These are phyloP conservation scores for Lineolata rhizophorae DNA, from an alignment of 495 filamentous ascomycete genomes.

Conservation along the genomic window DNA sequence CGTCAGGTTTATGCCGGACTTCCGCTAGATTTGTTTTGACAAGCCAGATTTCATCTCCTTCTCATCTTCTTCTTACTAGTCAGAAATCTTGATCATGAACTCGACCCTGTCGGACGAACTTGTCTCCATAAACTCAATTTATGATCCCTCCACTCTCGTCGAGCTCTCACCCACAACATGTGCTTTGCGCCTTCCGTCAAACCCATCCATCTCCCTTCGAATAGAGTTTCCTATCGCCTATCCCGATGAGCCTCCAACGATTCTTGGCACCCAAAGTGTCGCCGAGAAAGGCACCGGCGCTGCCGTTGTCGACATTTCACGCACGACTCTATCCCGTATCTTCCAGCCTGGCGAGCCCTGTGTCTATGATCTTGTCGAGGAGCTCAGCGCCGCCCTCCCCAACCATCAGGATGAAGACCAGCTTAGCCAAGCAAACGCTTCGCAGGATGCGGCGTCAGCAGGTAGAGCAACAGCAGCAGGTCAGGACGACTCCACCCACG, in stretches of 20 bases:
- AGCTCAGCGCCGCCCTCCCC: conserved; percentile 26
- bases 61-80: too few species aligned
- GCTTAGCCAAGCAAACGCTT: neutral
- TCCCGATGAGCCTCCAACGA: conserved; percentile 41
- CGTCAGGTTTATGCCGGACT: too few species aligned
- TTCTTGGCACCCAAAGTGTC: conserved; percentile 44
- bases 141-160: conserved; percentile 42
- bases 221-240: conserved; percentile 44
- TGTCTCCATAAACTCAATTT: conserved; percentile 84
- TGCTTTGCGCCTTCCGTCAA: conserved; percentile 25
- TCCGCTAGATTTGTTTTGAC: too few species aligned
- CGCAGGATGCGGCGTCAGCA: neutral
- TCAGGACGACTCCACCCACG: neutral
- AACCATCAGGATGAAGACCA: conserved; percentile 3
- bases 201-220: conserved; percentile 23
- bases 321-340: conserved; percentile 37
- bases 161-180: conserved; percentile 23
- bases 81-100: too few species aligned
- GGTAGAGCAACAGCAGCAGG: too few species aligned
- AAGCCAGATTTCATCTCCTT: too few species aligned
- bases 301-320: conserved; percentile 39
- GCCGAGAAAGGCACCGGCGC: conserved; percentile 46
- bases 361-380: conserved; percentile 69
- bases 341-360: conserved; percentile 61
- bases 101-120: conserved; percentile 70